A percentile compares a stretch with the other conserved stretches of the same genome.
phyloP scores from a whole-genome alignment of 2,329 filamentous ascomycete species.

The Phaeoacremonium minimum region DNA sequence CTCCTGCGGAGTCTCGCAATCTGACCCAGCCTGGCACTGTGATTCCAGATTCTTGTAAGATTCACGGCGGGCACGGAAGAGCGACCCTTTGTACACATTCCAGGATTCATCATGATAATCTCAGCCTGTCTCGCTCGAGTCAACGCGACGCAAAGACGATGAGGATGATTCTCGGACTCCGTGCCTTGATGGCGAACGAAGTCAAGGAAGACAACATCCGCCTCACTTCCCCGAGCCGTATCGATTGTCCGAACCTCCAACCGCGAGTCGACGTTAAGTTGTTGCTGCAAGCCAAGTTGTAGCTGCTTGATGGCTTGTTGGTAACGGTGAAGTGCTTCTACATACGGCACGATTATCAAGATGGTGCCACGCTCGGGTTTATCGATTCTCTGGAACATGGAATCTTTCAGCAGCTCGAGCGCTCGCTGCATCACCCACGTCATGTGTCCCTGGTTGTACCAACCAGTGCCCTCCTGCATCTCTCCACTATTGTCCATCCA shows the following conservation, averaged over 20 bases:
- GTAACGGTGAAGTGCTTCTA: conserved; percentile 26
- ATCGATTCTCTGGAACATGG: conserved; percentile 20
- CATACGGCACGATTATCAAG: conserved; percentile 34
- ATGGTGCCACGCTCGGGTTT: conserved; percentile 21
- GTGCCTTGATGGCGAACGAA: conserved; percentile 30
- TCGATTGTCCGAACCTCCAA: conserved; percentile 33
- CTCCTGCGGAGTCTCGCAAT: too few species aligned
- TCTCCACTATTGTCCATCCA: conserved; percentile 6
- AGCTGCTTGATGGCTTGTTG: conserved; percentile 8
- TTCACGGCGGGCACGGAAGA: too few species aligned
- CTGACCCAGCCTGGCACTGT: too few species aligned
- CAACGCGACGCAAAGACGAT: conserved; percentile 34
- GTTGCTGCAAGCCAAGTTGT: conserved; percentile 19
- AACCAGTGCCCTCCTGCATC: conserved; percentile 22
- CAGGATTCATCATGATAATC: conserved; percentile 32
- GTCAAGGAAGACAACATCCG: conserved; percentile 36
- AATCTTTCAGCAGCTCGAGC: conserved; percentile 21
- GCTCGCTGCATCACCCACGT: conserved; percentile 25
- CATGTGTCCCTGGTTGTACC: conserved; percentile 30
- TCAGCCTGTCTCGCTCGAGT: conserved; percentile 34
- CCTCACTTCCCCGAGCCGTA: conserved; percentile 34
- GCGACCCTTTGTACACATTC: too few species aligned
- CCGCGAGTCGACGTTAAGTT: conserved; percentile 18
- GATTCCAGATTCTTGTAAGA: too few species aligned
- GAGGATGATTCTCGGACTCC: conserved; percentile 34